These are phyloP conservation scores for Penicillium verrucosum DNA, from an alignment of 2,329 filamentous ascomycete genomes.

Conservation along the genomic window DNA sequence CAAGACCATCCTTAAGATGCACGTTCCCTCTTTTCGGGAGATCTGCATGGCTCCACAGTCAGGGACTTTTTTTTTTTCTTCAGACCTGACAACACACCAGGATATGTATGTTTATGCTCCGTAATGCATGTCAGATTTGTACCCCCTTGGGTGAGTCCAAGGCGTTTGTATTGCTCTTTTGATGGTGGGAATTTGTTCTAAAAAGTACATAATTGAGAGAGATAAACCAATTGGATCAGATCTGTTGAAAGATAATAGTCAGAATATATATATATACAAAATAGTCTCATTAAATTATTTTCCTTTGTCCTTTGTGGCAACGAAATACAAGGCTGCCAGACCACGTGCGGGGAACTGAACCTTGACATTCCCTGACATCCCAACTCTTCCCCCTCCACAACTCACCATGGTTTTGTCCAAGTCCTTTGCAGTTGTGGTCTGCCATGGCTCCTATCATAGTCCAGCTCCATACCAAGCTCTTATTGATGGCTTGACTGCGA, in stretches of 20 bases:
- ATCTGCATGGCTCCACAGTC: neutral
- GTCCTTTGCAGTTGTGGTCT: neutral
- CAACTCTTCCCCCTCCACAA: neutral
- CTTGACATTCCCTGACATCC: neutral
- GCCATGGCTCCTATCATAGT: constrained; percentile 27
- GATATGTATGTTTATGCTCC: neutral
- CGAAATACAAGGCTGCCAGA: neutral
- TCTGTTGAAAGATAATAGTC: neutral
- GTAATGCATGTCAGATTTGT: constrained; percentile 4
- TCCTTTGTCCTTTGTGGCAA: neutral
- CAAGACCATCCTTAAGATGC: neutral
- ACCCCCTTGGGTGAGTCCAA: neutral
- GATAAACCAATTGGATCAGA: neutral
- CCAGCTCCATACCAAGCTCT: constrained; percentile 31
- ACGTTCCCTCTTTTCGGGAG: neutral
- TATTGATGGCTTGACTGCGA: constrained; percentile 19
- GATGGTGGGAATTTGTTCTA: neutral
- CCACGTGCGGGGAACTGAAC: constrained; percentile 2
- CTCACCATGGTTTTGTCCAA: neutral
- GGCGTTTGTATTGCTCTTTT: neutral
- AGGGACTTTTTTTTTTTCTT: neutral
- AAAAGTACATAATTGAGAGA: neutral
- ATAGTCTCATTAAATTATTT: neutral
- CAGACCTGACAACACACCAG: neutral
- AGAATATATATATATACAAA: neutral